phyloP scores from a whole-genome alignment of 129 eudicot species.

The Flaveria ramosissima region DNA sequence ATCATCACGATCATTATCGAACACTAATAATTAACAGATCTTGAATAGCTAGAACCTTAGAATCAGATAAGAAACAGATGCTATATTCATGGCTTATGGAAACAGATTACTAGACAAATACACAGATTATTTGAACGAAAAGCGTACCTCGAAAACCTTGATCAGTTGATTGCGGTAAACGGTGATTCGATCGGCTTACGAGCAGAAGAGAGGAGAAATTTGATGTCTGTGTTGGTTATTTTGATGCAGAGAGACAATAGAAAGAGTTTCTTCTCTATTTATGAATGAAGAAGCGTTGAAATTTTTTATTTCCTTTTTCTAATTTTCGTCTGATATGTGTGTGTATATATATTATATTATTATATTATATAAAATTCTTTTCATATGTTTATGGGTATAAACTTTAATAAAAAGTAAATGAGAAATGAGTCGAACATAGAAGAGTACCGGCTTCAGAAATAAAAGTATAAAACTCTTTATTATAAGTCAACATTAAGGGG shows the following conservation, averaged over 20 bases:
- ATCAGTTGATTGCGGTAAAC: slow-evolving; percentile 6
- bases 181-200: too few relatives aligned
- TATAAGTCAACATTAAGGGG: too few relatives aligned
- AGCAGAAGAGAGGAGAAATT: neutral
- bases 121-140: neutral
- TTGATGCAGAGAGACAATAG: neutral
- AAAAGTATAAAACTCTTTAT: too few relatives aligned
- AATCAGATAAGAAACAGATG: neutral
- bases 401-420: too few relatives aligned
- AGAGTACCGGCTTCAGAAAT: too few relatives aligned
- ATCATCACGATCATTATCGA: neutral
- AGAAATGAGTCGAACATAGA: too few relatives aligned
- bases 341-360: too few relatives aligned
- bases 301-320: neutral
- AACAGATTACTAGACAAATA: neutral
- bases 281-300: slow-evolving; percentile 2
- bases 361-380: too few relatives aligned
- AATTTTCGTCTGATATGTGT: neutral
- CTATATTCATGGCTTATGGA: neutral
- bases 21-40: neutral
- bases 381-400: too few relatives aligned
- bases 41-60: neutral
- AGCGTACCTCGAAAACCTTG: neutral
- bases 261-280: neutral
- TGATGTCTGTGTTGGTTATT: neutral